Conservation (phyloP, 345 rosid genomes). For the Heritiera littoralis region DNA sequence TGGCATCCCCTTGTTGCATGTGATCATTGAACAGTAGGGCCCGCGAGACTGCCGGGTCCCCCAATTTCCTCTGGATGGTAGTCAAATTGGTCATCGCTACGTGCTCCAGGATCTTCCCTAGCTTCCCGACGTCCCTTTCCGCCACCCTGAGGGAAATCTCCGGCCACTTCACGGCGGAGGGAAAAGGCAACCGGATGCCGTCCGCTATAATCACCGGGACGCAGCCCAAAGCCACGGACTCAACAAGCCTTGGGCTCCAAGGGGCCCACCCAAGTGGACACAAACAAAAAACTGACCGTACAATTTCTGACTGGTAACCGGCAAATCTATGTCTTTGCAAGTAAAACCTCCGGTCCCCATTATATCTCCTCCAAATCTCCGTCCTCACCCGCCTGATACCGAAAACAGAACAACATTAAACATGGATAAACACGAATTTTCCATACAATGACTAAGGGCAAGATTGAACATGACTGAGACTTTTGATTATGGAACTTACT, state of each 20-base stretch:
- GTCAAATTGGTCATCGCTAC: conserved; percentile 78
- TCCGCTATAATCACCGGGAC: conserved; percentile 92
- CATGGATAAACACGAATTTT: conserved; percentile 6
- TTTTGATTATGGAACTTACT: conserved; percentile 43
- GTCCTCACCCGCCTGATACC: conserved; percentile 77
- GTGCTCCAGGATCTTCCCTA: conserved; percentile 61
- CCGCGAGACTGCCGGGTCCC: conserved; percentile 60
- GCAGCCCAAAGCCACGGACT: conserved; percentile 83
- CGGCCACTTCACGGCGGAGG: conserved; percentile 65
- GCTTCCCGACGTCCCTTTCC: conserved; percentile 68
- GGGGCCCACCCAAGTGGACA: conserved; percentile 99
- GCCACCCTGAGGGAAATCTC: conserved; percentile 81
- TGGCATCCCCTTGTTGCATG: conserved; percentile 70
- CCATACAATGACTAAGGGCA: neutral
- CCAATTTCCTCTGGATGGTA: conserved; percentile 58
- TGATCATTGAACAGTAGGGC: conserved; percentile 62
- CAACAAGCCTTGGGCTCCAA: conserved; percentile 95
- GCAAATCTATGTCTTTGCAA: conserved; percentile 71
- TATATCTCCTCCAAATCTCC: conserved; percentile 68
- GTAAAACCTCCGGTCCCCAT: conserved; percentile 69
- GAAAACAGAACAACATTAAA: neutral
- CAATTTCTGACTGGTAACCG: conserved; percentile 83
- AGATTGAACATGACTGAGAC: neutral
- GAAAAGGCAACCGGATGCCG: conserved; percentile 78
- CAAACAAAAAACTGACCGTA: conserved; percentile 76